Percentiles rank a stretch among this genome's conserved stretches.
These are phyloP conservation scores for Trametes sanguinea DNA, from an alignment of 768 basidiomycete species.

Conservation along the genomic window DNA sequence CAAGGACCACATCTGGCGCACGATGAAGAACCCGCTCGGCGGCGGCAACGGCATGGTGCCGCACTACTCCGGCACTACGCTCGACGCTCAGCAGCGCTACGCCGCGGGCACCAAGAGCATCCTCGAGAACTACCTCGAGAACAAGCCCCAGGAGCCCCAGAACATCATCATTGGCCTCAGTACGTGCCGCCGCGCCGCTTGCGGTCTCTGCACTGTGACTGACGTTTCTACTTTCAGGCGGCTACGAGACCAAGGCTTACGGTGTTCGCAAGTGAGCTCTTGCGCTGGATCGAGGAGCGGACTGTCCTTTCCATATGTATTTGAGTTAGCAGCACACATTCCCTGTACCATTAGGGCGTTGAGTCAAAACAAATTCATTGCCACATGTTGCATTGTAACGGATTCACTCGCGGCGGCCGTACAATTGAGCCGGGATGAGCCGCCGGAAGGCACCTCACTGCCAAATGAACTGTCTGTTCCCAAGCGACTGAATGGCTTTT, in stretches of 20 bases:
- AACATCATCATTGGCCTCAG: constrained; percentile 82
- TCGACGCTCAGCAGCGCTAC: constrained; percentile 88
- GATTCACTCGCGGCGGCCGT: background rate
- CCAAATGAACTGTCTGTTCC: background rate
- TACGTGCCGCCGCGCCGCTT: constrained; percentile 32
- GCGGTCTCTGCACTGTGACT: background rate
- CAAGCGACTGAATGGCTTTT: background rate
- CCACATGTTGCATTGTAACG: background rate
- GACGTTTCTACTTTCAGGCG: constrained; percentile 1
- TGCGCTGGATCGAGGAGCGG: background rate
- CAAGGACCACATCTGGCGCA: constrained; percentile 83
- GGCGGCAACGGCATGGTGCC: constrained; percentile 91
- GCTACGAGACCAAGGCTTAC: constrained; percentile 47
- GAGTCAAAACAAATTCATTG: constrained; percentile 3
- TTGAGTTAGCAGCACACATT: constrained; percentile 2
- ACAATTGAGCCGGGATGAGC: background rate
- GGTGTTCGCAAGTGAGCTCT: constrained; percentile 23
- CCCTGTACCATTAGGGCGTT: constrained; percentile 16
- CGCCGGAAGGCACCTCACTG: background rate
- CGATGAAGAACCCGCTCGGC: constrained; percentile 75
- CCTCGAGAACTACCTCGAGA: constrained; percentile 65
- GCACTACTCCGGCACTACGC: constrained; percentile 85
- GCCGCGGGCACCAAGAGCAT: constrained; percentile 72
- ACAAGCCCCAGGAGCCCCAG: constrained; percentile 68
- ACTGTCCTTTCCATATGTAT: constrained; percentile 8